phyloP scores from a whole-genome alignment of 805 yeast species.

The Brettanomyces naardenensis region DNA sequence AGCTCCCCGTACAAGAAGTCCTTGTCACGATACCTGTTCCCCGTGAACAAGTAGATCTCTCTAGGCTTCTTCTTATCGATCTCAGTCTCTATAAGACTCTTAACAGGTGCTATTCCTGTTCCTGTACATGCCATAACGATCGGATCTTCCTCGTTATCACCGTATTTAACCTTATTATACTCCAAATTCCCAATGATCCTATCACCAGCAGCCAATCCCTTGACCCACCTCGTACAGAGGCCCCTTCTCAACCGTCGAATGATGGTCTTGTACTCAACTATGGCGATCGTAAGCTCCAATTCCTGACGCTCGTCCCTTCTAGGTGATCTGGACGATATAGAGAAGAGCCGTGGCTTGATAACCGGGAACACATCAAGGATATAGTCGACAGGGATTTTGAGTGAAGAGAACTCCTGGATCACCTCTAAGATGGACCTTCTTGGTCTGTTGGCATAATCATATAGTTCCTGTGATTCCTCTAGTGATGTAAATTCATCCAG shows the following conservation, averaged over 20 bases:
- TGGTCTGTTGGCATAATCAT: slow-evolving; percentile 89
- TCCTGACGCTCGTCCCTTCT: slow-evolving; percentile 25
- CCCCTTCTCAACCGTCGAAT: slow-evolving; percentile 73
- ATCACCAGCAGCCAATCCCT: slow-evolving; percentile 39
- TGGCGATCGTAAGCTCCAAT: slow-evolving; percentile 69
- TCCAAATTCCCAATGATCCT: slow-evolving; percentile 44
- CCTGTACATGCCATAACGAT: slow-evolving; percentile 83
- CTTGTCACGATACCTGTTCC: slow-evolving; percentile 56
- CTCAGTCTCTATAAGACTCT: slow-evolving; percentile 49
- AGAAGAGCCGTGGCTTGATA: slow-evolving; percentile 75
- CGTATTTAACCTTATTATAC: slow-evolving; percentile 34
- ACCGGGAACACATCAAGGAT: slow-evolving; percentile 71
- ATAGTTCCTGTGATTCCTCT: slow-evolving; percentile 74
- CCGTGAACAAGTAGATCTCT: slow-evolving; percentile 55
- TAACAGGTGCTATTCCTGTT: slow-evolving; percentile 94
- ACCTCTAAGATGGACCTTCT: slow-evolving; percentile 82
- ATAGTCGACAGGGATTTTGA: slow-evolving; percentile 69
- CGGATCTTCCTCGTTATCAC: slow-evolving; percentile 27
- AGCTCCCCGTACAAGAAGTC: slow-evolving; percentile 61
- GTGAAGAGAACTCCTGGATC: slow-evolving; percentile 68
- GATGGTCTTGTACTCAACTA: slow-evolving; percentile 81
- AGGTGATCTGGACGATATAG: slow-evolving; percentile 55
- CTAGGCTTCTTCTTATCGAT: slow-evolving; percentile 13
- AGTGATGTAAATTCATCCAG: slow-evolving; percentile 64
- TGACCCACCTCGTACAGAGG: slow-evolving; percentile 72